A percentile compares a stretch with the other conserved stretches of the same genome.
Conservation (phyloP, 805 yeast genomes). For the Yarrowia deformans region DNA sequence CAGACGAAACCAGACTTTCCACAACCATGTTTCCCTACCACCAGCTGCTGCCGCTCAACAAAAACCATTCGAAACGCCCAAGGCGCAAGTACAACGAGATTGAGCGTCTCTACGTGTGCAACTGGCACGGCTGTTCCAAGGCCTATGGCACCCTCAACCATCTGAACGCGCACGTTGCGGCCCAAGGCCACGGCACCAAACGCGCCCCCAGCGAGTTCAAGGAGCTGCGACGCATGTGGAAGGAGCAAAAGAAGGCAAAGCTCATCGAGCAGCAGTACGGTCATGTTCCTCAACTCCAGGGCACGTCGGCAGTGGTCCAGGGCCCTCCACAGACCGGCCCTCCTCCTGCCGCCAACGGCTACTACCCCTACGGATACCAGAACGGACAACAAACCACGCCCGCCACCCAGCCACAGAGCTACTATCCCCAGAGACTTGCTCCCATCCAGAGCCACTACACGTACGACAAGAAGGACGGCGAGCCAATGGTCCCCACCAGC, state of each 20-base stretch:
- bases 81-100: conserved; percentile 64
- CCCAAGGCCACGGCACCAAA: conserved; percentile 63
- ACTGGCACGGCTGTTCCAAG: conserved; percentile 57
- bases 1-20: background rate
- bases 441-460: conserved; percentile 37
- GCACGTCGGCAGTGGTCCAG: conserved; percentile 14
- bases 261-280: conserved; percentile 41
- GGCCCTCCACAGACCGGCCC: conserved; percentile 2
- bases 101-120: conserved; percentile 62
- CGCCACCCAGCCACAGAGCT: conserved; percentile 7
- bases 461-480: conserved; percentile 37
- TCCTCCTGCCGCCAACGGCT: background rate
- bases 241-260: conserved; percentile 53
- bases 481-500: conserved; percentile 5
- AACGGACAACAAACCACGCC: conserved; percentile 26
- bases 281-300: conserved; percentile 14
- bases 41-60: conserved; percentile 37
- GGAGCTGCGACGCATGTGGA: conserved; percentile 57
- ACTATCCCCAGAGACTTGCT: conserved; percentile 31
- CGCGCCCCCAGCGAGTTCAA: conserved; percentile 63
- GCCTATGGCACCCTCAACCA: conserved; percentile 68
- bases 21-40: conserved; percentile 24
- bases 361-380: conserved; percentile 33
- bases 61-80: conserved; percentile 53
- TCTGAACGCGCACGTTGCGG: conserved; percentile 61